These are phyloP conservation scores for Candida sithepensis DNA, from an alignment of 805 yeast genomes.

Conservation along the genomic window DNA sequence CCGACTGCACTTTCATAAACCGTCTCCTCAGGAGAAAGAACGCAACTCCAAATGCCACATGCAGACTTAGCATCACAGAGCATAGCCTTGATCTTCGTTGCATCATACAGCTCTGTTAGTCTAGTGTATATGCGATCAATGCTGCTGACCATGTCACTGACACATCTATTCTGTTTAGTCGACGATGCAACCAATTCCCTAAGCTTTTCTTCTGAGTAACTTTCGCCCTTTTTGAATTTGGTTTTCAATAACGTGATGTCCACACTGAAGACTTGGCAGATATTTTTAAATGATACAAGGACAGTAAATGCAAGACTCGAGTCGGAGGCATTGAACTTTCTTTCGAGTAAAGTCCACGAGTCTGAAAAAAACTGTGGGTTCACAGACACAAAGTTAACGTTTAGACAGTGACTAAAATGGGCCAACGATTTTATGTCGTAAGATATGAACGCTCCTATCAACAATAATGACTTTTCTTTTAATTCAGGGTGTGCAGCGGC, in stretches of 20 bases:
- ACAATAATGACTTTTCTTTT: slow-evolving; percentile 14
- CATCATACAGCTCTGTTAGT: slow-evolving; percentile 22
- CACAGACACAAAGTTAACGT: slow-evolving; percentile 13
- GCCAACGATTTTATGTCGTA: slow-evolving; percentile 26
- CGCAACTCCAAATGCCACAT: slow-evolving; percentile 70
- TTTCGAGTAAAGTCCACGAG: slow-evolving; percentile 23
- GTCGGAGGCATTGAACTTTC: slow-evolving; percentile 20
- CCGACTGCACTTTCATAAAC: slow-evolving; percentile 69
- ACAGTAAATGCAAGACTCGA: slow-evolving; percentile 12
- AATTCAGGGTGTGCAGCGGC: slow-evolving; percentile 12
- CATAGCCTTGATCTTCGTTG: slow-evolving; percentile 29
- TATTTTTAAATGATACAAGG: slow-evolving; percentile 14
- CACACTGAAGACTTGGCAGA: slow-evolving; percentile 18
- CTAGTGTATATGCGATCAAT: slow-evolving; percentile 24
- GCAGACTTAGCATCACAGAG: slow-evolving; percentile 37
- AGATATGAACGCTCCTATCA: slow-evolving; percentile 17
- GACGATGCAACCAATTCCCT: slow-evolving; percentile 21
- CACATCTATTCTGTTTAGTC: slow-evolving; percentile 27
- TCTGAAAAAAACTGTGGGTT: slow-evolving; percentile 19
- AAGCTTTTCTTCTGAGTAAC: slow-evolving; percentile 14
- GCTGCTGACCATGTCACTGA: slow-evolving; percentile 13
- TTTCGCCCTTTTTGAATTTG: slow-evolving; percentile 8
- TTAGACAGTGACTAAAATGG: slow-evolving; percentile 19
- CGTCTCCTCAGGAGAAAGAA: slow-evolving; percentile 56
- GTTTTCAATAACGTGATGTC: slow-evolving; percentile 22